phyloP scores from a whole-genome alignment of 2,329 filamentous ascomycete species.

The Aspergillus amoenus region DNA sequence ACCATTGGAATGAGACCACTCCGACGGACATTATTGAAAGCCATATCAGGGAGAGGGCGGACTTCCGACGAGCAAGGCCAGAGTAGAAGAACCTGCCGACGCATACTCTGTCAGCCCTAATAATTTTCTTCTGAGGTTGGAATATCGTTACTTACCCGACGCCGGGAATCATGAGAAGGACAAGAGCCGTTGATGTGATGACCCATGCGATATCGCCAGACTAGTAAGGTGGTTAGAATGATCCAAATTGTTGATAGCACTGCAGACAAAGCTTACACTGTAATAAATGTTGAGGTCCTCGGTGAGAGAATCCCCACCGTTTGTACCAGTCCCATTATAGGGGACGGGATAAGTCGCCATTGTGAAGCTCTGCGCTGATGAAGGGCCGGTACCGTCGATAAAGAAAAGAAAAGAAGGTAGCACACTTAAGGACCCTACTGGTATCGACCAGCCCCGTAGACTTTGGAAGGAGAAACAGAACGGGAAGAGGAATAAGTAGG shows the following conservation, averaged over 20 bases:
- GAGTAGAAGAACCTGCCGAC: conserved; percentile 79
- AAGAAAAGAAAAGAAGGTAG: conserved; percentile 13
- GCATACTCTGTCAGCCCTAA: conserved; percentile 11
- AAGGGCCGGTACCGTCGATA: conserved; percentile 8
- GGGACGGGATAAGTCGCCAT: conserved; percentile 45
- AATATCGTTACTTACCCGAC: conserved; percentile 59
- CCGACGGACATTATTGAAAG: conserved; percentile 78
- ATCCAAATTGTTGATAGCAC: neutral
- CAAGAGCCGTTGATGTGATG: conserved; percentile 71
- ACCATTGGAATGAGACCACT: conserved; percentile 87
- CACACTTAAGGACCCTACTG: conserved; percentile 9
- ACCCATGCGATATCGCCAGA: conserved; percentile 82
- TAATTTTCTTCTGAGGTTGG: neutral
- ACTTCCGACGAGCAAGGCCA: conserved; percentile 84
- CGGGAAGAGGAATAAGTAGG: neutral
- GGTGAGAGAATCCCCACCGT: conserved; percentile 64
- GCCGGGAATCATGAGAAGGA: conserved; percentile 89
- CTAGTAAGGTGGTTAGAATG: conserved; percentile 41
- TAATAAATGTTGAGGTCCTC: conserved; percentile 84
- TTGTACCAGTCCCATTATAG: conserved; percentile 56
- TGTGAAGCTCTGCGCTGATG: conserved; percentile 7
- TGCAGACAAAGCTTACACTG: conserved; percentile 41
- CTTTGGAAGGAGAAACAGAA: neutral
- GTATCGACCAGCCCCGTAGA: conserved; percentile 7
- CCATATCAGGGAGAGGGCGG: conserved; percentile 81